Percentiles rank a stretch among this genome's conserved stretches.
Evolutionary conservation across 768 basidiomycete species (phyloP).

Genomic region (Plicaturopsis crispa): DNA sequence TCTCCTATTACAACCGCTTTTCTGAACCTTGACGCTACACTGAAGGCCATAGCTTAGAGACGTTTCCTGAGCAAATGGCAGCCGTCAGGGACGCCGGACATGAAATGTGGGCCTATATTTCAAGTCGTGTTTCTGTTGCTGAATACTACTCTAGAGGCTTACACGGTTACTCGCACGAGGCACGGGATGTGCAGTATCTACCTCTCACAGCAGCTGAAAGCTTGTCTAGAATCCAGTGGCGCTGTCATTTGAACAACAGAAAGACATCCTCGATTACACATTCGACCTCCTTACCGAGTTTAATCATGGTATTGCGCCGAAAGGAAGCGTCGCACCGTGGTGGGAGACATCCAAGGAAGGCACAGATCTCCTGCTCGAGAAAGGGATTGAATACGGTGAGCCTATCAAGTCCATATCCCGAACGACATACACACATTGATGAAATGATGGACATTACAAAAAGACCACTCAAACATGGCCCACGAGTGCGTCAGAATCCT

Average conservation of each 20-base stretch:
- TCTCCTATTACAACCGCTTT: not conserved
- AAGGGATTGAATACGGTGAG: constrained; percentile 69
- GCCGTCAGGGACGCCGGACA: constrained; percentile 67
- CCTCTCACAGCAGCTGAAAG: not conserved
- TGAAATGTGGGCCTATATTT: constrained; percentile 41
- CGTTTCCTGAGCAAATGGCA: constrained; percentile 65
- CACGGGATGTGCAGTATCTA: constrained; percentile 8
- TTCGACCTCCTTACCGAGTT: constrained; percentile 59
- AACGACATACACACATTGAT: constrained; percentile 9
- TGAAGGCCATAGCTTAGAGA: constrained; percentile 63
- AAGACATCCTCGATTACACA: constrained; percentile 62
- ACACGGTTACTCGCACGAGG: constrained; percentile 70
- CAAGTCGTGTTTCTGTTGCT: not conserved
- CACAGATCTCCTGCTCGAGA: constrained; percentile 53
- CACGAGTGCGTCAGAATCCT: constrained; percentile 42
- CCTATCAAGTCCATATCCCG: not conserved
- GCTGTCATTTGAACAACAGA: constrained; percentile 60
- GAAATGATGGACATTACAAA: constrained; percentile 12
- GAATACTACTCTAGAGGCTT: constrained; percentile 35
- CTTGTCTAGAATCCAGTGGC: constrained; percentile 44
- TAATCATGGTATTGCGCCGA: constrained; percentile 50
- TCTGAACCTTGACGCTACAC: not conserved
- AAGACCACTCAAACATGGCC: constrained; percentile 53
- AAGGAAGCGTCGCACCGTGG: constrained; percentile 69
- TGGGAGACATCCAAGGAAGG: constrained; percentile 73